A percentile compares a stretch with the other conserved stretches of the same genome.
phyloP scores from a whole-genome alignment of 2,329 filamentous ascomycete genomes.

The Cercospora zeina region DNA sequence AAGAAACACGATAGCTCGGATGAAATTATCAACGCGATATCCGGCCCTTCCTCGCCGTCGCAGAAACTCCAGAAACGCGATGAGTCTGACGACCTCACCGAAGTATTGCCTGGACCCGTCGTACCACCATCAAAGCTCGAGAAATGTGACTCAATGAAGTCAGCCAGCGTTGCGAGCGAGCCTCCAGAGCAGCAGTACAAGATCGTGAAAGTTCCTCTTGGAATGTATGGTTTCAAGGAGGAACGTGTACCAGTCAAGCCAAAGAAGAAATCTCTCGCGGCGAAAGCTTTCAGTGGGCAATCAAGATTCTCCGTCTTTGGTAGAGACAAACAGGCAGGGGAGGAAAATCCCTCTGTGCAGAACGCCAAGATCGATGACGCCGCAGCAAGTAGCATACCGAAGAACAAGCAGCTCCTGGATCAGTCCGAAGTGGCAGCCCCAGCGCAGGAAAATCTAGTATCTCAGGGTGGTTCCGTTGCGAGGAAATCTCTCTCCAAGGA shows the following conservation, averaged over 20 bases:
- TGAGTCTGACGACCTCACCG: not conserved
- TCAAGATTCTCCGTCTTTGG: slow-evolving; percentile 13
- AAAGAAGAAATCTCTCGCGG: slow-evolving; percentile 7
- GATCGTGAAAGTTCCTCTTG: slow-evolving; percentile 14
- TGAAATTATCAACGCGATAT: not conserved
- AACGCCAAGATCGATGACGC: not conserved
- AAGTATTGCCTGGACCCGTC: not conserved
- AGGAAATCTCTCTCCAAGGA: not conserved
- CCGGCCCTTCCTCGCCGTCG: not conserved
- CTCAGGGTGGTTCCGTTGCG: not conserved
- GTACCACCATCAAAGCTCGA: not conserved
- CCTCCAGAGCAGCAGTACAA: slow-evolving; percentile 7
- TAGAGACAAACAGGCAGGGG: slow-evolving; percentile 3
- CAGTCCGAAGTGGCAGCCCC: not conserved
- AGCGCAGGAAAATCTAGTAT: not conserved
- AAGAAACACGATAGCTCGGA: not conserved
- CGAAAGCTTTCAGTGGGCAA: not conserved
- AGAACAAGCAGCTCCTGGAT: not conserved
- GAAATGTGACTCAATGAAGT: not conserved
- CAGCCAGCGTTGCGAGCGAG: not conserved
- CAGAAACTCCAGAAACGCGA: not conserved
- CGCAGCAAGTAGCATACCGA: not conserved
- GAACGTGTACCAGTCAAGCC: slow-evolving; percentile 6
- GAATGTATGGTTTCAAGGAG: slow-evolving; percentile 19
- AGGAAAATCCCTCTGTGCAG: not conserved